Percentiles rank a stretch among this genome's conserved stretches.
These are phyloP conservation scores for Torulaspora globosa DNA, from an alignment of 1,139 yeast species.

Conservation along the genomic window DNA sequence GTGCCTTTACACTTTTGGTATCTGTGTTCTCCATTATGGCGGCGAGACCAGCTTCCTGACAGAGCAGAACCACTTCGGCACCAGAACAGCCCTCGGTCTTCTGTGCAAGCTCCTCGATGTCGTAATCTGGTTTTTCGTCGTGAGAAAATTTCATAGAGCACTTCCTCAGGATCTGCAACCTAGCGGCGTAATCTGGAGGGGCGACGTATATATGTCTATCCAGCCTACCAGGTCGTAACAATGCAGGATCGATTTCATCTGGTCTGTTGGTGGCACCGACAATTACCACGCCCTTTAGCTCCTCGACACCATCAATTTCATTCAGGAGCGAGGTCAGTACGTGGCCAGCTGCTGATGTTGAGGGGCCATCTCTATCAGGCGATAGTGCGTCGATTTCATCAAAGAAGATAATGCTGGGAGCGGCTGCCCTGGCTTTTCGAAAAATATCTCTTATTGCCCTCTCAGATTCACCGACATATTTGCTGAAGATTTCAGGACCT, in stretches of 20 bases:
- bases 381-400: slow-evolving; percentile 95
- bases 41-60: slow-evolving; percentile 92
- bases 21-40: slow-evolving; percentile 78
- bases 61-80: slow-evolving; percentile 84
- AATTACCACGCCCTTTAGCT: slow-evolving; percentile 83
- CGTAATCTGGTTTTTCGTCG: slow-evolving; percentile 41
- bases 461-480: slow-evolving; percentile 93
- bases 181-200: slow-evolving; percentile 81
- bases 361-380: slow-evolving; percentile 59
- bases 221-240: slow-evolving; percentile 88
- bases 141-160: slow-evolving; percentile 55
- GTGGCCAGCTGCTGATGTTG: slow-evolving; percentile 73
- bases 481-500: slow-evolving; percentile 92
- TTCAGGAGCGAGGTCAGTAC: slow-evolving; percentile 85
- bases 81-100: slow-evolving; percentile 90
- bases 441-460: slow-evolving; percentile 83
- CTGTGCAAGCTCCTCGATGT: slow-evolving; percentile 52
- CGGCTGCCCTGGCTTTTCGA: slow-evolving; percentile 85
- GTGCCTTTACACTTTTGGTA: slow-evolving; percentile 49
- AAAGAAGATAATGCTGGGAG: slow-evolving; percentile 88
- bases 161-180: slow-evolving; percentile 69
- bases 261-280: slow-evolving; percentile 97
- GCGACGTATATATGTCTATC: slow-evolving; percentile 89
- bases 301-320: slow-evolving; percentile 96
- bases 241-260: slow-evolving; percentile 84